Evolutionary conservation across 1,284 basidiomycete species (phyloP).

Genomic region (Wolfiporia cocos): DNA sequence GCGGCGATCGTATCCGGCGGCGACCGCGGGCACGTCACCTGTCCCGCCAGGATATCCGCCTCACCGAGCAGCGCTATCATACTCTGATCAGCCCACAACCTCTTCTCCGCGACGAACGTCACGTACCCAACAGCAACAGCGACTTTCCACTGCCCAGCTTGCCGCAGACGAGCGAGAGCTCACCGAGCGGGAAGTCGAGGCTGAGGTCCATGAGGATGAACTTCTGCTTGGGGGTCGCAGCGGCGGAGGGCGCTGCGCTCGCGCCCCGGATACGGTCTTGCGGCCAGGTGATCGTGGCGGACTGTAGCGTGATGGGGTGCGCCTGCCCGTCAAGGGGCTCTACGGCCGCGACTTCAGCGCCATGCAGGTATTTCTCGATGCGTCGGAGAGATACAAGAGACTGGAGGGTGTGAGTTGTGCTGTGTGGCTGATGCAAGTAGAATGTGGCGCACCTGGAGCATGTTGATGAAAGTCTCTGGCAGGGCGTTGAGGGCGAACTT

Average conservation of each 20-base stretch:
- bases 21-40: slow-evolving; percentile 77
- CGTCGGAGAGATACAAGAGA: slow-evolving; percentile 82
- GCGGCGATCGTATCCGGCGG: slow-evolving; percentile 73
- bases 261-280: slow-evolving; percentile 49
- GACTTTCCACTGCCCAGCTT: slow-evolving; percentile 83
- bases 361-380: slow-evolving; percentile 84
- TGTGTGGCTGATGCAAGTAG: background rate
- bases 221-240: slow-evolving; percentile 69
- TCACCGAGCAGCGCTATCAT: slow-evolving; percentile 79
- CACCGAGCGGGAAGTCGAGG: slow-evolving; percentile 72
- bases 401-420: slow-evolving; percentile 27
- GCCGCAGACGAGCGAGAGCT: slow-evolving; percentile 80
- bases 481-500: slow-evolving; percentile 80
- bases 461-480: slow-evolving; percentile 86
- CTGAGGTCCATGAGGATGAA: slow-evolving; percentile 81
- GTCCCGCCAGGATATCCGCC: slow-evolving; percentile 79
- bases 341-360: slow-evolving; percentile 61
- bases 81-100: slow-evolving; percentile 8
- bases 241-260: slow-evolving; percentile 49
- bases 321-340: slow-evolving; percentile 51
- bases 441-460: slow-evolving; percentile 55
- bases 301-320: slow-evolving; percentile 66
- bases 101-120: background rate
- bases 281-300: slow-evolving; percentile 89
- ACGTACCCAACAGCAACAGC: slow-evolving; percentile 61